Evolutionary conservation across 805 yeast genomes (phyloP).

Genomic region (Hanseniaspora mollemarum): DNA sequence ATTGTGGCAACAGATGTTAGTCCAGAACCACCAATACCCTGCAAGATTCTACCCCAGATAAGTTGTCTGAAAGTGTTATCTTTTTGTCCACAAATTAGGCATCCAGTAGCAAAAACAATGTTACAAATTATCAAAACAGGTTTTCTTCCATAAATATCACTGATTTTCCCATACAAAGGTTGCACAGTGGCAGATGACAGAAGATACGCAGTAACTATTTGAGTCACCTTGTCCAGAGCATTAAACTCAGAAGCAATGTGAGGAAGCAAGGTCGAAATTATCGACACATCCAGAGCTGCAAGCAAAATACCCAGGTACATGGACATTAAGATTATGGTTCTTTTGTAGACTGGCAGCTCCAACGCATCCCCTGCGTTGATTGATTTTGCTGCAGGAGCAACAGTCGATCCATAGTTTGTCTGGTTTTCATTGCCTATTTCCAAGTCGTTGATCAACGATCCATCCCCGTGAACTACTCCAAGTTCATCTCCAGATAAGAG

Average conservation of each 20-base stretch:
- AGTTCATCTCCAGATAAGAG: slow-evolving; percentile 25
- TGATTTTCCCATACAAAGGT: slow-evolving; percentile 58
- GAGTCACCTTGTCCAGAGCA: slow-evolving; percentile 50
- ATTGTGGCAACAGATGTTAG: slow-evolving; percentile 62
- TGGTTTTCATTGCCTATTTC: background rate
- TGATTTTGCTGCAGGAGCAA: background rate
- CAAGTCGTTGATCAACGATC: background rate
- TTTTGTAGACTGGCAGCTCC: slow-evolving; percentile 18
- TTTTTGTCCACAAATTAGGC: slow-evolving; percentile 41
- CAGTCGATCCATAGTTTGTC: background rate
- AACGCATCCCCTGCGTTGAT: slow-evolving; percentile 9
- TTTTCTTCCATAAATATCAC: slow-evolving; percentile 63
- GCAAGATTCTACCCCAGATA: slow-evolving; percentile 49
- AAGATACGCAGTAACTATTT: slow-evolving; percentile 65
- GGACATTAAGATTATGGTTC: slow-evolving; percentile 32
- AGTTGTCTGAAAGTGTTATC: slow-evolving; percentile 39
- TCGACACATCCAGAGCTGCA: slow-evolving; percentile 57
- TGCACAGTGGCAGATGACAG: slow-evolving; percentile 62
- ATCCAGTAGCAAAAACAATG: slow-evolving; percentile 45
- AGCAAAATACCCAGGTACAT: slow-evolving; percentile 42
- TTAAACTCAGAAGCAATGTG: slow-evolving; percentile 59
- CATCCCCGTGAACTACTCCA: background rate
- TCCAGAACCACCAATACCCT: slow-evolving; percentile 91
- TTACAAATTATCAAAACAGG: slow-evolving; percentile 42
- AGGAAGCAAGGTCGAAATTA: slow-evolving; percentile 53